These are phyloP conservation scores for Sanghuangporus baumii DNA, from an alignment of 1,284 basidiomycete genomes.

Conservation along the genomic window DNA sequence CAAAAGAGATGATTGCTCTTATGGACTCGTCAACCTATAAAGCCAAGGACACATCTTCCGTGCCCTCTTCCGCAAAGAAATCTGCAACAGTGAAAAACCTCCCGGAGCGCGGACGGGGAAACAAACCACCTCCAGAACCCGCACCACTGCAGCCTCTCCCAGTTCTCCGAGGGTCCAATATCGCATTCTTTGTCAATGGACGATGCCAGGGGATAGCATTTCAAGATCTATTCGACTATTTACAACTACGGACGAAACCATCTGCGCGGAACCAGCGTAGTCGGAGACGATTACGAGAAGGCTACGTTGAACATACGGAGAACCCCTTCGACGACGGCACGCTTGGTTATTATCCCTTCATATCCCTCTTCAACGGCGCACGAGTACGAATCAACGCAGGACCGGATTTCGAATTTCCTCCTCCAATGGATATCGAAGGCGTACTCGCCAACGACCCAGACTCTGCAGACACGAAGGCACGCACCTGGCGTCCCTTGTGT, in stretches of 20 bases:
- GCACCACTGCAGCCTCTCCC: conserved; percentile 62
- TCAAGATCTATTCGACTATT: conserved; percentile 84
- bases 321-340: conserved; percentile 93
- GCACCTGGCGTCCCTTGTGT: conserved; percentile 69
- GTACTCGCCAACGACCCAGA: conserved; percentile 34
- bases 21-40: conserved; percentile 52
- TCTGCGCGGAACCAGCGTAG: conserved; percentile 50
- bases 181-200: conserved; percentile 94
- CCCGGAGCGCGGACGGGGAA: conserved; percentile 42
- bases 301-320: conserved; percentile 67
- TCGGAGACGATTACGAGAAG: conserved; percentile 53
- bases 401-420: conserved; percentile 77
- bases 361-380: conserved; percentile 91
- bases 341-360: conserved; percentile 93
- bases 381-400: conserved; percentile 84
- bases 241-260: conserved; percentile 70
- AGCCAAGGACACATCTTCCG: conserved; percentile 46
- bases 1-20: conserved; percentile 91
- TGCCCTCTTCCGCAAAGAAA: conserved; percentile 59
- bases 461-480: conserved; percentile 20
- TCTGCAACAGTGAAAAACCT: conserved; percentile 60
- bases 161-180: conserved; percentile 64
- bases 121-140: conserved; percentile 24
- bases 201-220: conserved; percentile 84
- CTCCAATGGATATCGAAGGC: conserved; percentile 67